Percentiles rank a stretch among this genome's conserved stretches.
These are phyloP conservation scores for Colletotrichum limetticola DNA, from an alignment of 2,329 filamentous ascomycete genomes.

Conservation along the genomic window DNA sequence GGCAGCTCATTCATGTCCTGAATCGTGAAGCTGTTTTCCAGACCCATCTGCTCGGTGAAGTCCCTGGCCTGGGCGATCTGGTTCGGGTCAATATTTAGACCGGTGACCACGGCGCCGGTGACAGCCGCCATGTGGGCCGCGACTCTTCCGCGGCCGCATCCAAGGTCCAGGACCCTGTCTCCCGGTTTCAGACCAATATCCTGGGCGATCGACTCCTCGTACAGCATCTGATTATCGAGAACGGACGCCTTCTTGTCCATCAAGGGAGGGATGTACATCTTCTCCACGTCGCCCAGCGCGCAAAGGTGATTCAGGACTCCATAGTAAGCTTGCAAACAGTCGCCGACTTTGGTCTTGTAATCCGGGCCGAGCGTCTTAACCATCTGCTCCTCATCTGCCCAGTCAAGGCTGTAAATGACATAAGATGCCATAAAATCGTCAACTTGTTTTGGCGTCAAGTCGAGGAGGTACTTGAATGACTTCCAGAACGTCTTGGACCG, in stretches of 20 bases:
- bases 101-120: constrained; percentile 58
- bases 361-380: constrained; percentile 56
- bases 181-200: constrained; percentile 57
- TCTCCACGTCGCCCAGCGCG: constrained; percentile 65
- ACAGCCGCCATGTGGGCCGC: constrained; percentile 63
- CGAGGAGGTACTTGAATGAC: constrained; percentile 60
- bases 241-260: constrained; percentile 62
- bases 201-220: constrained; percentile 60
- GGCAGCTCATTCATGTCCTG: constrained; percentile 64
- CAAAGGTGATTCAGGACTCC: constrained; percentile 65
- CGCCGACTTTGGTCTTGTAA: constrained; percentile 61
- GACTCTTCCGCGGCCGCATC: constrained; percentile 63
- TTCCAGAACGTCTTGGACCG: constrained; percentile 60
- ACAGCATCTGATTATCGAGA: constrained; percentile 62
- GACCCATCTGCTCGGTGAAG: constrained; percentile 55
- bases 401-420: constrained; percentile 66
- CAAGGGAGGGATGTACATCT: constrained; percentile 67
- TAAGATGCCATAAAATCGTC: constrained; percentile 68
- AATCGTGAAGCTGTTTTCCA: constrained; percentile 58
- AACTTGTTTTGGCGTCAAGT: constrained; percentile 60
- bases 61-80: constrained; percentile 57
- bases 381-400: constrained; percentile 62
- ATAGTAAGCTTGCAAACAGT: constrained; percentile 63
- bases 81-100: constrained; percentile 65
- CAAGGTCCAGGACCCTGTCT: constrained; percentile 61